A percentile compares a stretch with the other conserved stretches of the same genome.
phyloP scores from a whole-genome alignment of 257 asterid genomes.

The Plectranthus barbatus region DNA sequence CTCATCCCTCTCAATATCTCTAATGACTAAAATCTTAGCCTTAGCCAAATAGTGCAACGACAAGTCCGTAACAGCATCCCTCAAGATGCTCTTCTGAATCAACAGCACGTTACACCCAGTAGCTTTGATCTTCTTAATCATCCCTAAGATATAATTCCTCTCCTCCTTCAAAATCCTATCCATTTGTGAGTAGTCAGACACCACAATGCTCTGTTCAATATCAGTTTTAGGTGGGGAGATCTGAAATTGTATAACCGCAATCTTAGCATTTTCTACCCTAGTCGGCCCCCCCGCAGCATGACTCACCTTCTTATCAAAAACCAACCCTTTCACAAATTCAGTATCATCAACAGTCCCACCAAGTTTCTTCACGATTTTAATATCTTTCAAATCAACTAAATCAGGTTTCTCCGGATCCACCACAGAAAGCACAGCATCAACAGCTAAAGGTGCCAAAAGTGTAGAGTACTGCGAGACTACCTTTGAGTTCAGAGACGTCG shows the following conservation, averaged over 20 bases:
- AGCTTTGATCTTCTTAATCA: slow-evolving; percentile 93
- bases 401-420: slow-evolving; percentile 91
- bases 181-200: slow-evolving; percentile 96
- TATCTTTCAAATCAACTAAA: slow-evolving; percentile 82
- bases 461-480: slow-evolving; percentile 96
- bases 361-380: slow-evolving; percentile 78
- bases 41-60: slow-evolving; percentile 87
- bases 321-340: slow-evolving; percentile 67
- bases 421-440: slow-evolving; percentile 86
- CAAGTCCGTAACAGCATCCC: slow-evolving; percentile 96
- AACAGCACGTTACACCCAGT: slow-evolving; percentile 87
- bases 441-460: slow-evolving; percentile 94
- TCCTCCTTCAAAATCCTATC: slow-evolving; percentile 98
- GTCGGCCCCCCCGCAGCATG: slow-evolving; percentile 94
- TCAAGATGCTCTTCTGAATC: slow-evolving; percentile 97
- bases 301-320: slow-evolving; percentile 95
- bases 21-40: slow-evolving; percentile 88
- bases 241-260: slow-evolving; percentile 90
- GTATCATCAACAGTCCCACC: slow-evolving; percentile 99
- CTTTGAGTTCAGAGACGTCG: slow-evolving; percentile 73
- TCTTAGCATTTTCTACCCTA: slow-evolving; percentile 83
- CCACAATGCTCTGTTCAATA: slow-evolving; percentile 93
- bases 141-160: slow-evolving; percentile 83
- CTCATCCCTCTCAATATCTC: slow-evolving; percentile 97
- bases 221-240: slow-evolving; percentile 97